phyloP scores from a whole-genome alignment of 2,329 filamentous ascomycete genomes.

The Exophiala dermatitidis region DNA sequence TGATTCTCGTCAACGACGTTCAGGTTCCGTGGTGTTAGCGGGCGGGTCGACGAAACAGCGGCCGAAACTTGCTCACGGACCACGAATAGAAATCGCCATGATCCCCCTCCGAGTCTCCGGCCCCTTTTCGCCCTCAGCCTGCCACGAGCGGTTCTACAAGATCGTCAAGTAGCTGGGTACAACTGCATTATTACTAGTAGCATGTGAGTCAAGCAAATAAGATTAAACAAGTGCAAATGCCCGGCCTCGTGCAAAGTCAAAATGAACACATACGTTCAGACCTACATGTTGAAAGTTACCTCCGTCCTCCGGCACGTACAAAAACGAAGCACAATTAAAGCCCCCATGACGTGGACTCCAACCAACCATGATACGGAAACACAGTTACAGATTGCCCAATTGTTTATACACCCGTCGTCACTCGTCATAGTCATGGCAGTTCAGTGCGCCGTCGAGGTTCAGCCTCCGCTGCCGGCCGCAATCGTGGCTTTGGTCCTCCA shows the following conservation, averaged over 20 bases:
- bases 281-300: too few relatives aligned
- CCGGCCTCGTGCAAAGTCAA: too few relatives aligned
- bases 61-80: not conserved
- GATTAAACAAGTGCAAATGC: too few relatives aligned
- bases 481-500: conserved; percentile 37
- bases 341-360: too few relatives aligned
- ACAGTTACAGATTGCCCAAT: not conserved
- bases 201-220: too few relatives aligned
- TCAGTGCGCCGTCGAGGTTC: not conserved
- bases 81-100: not conserved
- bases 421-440: not conserved
- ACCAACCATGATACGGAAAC: not conserved
- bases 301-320: too few relatives aligned
- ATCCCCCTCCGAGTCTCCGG: not conserved
- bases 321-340: too few relatives aligned
- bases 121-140: not conserved
- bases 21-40: too few relatives aligned
- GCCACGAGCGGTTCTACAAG: not conserved
- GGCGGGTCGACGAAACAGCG: not conserved
- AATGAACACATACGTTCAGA: too few relatives aligned
- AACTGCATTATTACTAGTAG: too few relatives aligned
- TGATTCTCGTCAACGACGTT: too few relatives aligned
- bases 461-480: conserved; percentile 28
- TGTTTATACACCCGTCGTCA: not conserved
- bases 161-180: too few relatives aligned